Percentiles rank a stretch among this genome's conserved stretches.
These are phyloP conservation scores for Xylariaceae sp. DNA, from an alignment of 2,329 filamentous ascomycete species.

Conservation along the genomic window DNA sequence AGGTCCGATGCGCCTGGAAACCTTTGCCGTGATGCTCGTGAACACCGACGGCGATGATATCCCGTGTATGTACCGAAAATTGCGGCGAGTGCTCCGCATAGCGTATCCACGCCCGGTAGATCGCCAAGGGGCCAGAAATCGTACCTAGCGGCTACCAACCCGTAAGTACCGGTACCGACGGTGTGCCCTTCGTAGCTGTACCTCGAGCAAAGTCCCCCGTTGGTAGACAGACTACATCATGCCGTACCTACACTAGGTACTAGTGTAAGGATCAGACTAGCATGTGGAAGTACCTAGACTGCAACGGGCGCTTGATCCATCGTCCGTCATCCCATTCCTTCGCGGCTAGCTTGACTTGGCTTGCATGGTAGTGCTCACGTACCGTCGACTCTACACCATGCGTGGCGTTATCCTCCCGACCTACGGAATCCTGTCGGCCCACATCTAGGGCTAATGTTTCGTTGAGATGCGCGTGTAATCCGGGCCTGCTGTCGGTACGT, in stretches of 20 bases:
- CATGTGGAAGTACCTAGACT: no score
- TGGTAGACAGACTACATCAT: no score
- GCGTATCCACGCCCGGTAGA: not conserved
- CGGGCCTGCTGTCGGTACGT: not conserved
- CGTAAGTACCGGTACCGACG: no score
- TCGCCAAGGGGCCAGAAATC: not conserved
- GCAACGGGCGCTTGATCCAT: not conserved
- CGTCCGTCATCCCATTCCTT: not conserved
- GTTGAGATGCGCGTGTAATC: no score
- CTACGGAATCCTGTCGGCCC: no score
- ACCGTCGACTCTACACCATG: not conserved
- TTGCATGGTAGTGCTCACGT: not conserved
- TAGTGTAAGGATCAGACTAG: no score
- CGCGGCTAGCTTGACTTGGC: not conserved
- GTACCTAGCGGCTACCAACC: not conserved
- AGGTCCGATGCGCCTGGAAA: not conserved
- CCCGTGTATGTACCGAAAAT: not conserved
- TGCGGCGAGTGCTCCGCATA: not conserved
- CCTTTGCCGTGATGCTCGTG: not conserved
- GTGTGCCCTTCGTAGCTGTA: no score
- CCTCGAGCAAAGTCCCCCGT: no score
- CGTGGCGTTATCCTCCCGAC: not conserved
- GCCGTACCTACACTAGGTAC: not conserved
- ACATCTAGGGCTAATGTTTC: no score
- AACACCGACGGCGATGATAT: not conserved